Evolutionary conservation across 306 rosid species (phyloP), one percentile per base, ranked within the genome.

Genomic region (Sophora flavescens): DNA sequence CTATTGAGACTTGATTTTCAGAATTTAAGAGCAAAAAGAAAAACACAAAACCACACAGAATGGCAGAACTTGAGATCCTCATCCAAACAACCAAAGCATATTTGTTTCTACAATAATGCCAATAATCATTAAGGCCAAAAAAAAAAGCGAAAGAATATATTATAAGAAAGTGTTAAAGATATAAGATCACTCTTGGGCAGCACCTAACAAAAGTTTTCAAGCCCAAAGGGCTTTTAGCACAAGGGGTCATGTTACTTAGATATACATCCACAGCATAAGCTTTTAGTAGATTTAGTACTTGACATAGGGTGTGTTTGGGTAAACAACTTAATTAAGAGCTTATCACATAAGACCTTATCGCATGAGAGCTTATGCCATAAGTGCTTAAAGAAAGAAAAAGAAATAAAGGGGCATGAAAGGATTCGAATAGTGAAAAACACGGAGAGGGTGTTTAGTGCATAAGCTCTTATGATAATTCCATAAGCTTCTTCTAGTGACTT

Each of bases 1-100:
- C 53, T 7, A 18, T 6, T 60, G 66, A 52, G 8, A 10, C 54
- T 67, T 50, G 4, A 30, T 42, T 61, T 81, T 38, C 41, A 50
- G 59, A 63, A 28, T 80, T 16, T 38, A 42, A 60, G 48, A 16
- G 47, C 10, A 2, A 3, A 11, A 39, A 13, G 4, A 50, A 51
- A 51, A 63, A 18, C 16, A 48, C 64, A 44, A 22, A 38, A 50
- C 58, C 28, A 58, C 35, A 36, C 6, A 11, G 2, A 67, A 44
- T 4, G 8, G 75, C 2, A 56, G 47, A 44, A 3, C 3, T 15
- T 56, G 28, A 57, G 15, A 16, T 75, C n/a, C n/a, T n/a, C n/a
- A n/a, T n/a, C 14, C 62, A 44, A 32, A 32, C 61, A 28, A 32
- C 61, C 13, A n/a, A 57, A 77, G 48, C 61, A 59, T 77, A 41